Evolutionary conservation across 768 basidiomycete genomes (phyloP).

Genomic region (Neoboletus magnificus): DNA sequence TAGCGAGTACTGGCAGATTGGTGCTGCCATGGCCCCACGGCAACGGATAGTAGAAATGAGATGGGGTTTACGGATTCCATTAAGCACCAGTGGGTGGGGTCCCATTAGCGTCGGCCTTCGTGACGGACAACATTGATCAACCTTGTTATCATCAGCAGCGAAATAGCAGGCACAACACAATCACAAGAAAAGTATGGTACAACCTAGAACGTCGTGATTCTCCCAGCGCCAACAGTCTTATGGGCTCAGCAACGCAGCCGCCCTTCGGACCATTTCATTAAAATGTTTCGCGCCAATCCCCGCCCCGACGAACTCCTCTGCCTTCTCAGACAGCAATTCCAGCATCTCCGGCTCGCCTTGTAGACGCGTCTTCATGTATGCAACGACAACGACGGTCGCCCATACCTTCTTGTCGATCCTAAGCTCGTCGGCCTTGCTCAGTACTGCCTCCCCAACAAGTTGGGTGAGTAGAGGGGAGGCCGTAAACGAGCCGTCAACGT

Average conservation of each 20-base stretch:
- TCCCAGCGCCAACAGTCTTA: background rate
- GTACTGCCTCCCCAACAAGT: constrained; percentile 36
- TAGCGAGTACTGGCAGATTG: too few relatives aligned
- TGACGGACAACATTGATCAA: too few relatives aligned
- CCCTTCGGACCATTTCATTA: constrained; percentile 21
- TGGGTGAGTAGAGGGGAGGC: constrained; percentile 27
- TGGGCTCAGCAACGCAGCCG: constrained; percentile 2
- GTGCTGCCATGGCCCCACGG: too few relatives aligned
- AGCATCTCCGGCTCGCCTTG: constrained; percentile 38
- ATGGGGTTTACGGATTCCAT: too few relatives aligned
- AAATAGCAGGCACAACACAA: background rate
- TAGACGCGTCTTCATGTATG: constrained; percentile 42
- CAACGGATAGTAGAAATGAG: too few relatives aligned
- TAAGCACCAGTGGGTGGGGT: too few relatives aligned
- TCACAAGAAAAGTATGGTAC: background rate
- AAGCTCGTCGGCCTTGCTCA: constrained; percentile 31
- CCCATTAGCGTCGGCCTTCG: too few relatives aligned
- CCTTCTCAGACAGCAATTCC: constrained; percentile 42
- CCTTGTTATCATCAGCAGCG: too few relatives aligned
- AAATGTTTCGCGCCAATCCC: constrained; percentile 1
- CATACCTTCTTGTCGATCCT: constrained; percentile 39
- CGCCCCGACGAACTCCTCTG: constrained; percentile 37
- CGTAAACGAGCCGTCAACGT: constrained; percentile 49
- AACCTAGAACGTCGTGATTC: background rate
- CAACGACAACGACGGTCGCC: constrained; percentile 48